A percentile compares a stretch with the other conserved stretches of the same genome.
Conservation (phyloP, 2,329 filamentous ascomycete genomes). For the Rhinocladiella similis region DNA sequence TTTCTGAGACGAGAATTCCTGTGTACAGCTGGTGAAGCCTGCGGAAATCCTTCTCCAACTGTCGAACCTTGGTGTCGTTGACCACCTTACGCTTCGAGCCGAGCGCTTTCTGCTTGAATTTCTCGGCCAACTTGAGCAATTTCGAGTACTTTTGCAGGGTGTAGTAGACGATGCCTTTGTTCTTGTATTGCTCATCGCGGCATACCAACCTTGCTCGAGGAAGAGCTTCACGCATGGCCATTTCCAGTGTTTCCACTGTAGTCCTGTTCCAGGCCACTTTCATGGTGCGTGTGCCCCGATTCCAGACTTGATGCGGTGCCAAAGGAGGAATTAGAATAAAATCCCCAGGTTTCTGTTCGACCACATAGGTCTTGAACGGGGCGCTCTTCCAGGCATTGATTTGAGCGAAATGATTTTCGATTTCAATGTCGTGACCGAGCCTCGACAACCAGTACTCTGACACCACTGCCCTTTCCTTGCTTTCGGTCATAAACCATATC, state of each 20-base stretch:
- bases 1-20: slow-evolving; percentile 78
- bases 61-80: slow-evolving; percentile 57
- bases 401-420: slow-evolving; percentile 95
- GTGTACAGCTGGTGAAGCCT: slow-evolving; percentile 76
- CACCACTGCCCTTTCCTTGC: slow-evolving; percentile 84
- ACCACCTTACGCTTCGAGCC: slow-evolving; percentile 39
- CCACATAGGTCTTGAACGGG: slow-evolving; percentile 87
- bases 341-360: slow-evolving; percentile 87
- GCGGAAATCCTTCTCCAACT: slow-evolving; percentile 81
- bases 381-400: slow-evolving; percentile 94
- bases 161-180: slow-evolving; percentile 92
- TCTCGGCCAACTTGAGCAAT: slow-evolving; percentile 59
- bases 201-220: slow-evolving; percentile 89
- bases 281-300: slow-evolving; percentile 90
- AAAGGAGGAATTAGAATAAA: slow-evolving; percentile 91
- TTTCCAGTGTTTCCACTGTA: slow-evolving; percentile 83
- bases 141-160: slow-evolving; percentile 75
- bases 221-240: slow-evolving; percentile 82
- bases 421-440: slow-evolving; percentile 92
- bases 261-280: slow-evolving; percentile 98
- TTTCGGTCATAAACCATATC: slow-evolving; percentile 99
- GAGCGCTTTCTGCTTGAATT: slow-evolving; percentile 46
- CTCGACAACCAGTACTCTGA: slow-evolving; percentile 92
- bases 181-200: slow-evolving; percentile 97
- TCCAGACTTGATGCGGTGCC: slow-evolving; percentile 97